Conservation (phyloP, 371 early-diverging fungal species). For the Mucor racemosus region DNA sequence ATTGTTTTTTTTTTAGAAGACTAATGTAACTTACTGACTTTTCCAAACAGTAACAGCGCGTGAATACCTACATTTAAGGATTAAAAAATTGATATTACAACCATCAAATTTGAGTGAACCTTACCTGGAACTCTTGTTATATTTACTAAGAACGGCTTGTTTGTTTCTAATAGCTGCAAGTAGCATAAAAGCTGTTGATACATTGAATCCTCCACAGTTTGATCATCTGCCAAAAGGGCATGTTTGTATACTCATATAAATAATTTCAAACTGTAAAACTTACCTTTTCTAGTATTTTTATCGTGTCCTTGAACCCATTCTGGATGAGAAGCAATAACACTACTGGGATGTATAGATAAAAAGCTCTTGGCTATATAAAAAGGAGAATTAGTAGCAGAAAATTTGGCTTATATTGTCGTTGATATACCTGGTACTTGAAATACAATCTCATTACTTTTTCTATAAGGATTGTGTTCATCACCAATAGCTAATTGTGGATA, state of each 20-base stretch:
- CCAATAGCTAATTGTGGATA: constrained; percentile 72
- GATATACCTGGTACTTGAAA: constrained; percentile 50
- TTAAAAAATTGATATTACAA: neutral
- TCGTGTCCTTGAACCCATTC: constrained; percentile 61
- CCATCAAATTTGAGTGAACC: neutral
- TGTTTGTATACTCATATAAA: neutral
- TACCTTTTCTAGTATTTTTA: constrained; percentile 48
- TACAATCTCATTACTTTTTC: constrained; percentile 62
- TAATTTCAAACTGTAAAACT: no score
- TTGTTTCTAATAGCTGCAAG: constrained; percentile 67
- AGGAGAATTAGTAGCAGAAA: no score
- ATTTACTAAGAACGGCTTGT: constrained; percentile 68
- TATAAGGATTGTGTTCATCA: constrained; percentile 64
- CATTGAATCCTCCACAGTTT: constrained; percentile 42
- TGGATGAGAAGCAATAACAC: constrained; percentile 60
- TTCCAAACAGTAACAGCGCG: constrained; percentile 41
- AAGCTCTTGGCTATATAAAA: constrained; percentile 47
- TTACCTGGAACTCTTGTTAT: constrained; percentile 61
- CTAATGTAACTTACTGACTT: constrained; percentile 34
- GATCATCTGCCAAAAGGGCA: constrained; percentile 36
- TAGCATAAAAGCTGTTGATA: constrained; percentile 63
- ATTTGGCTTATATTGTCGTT: no score
- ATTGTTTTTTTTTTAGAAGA: no score
- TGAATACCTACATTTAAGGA: constrained; percentile 48
- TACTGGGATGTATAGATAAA: constrained; percentile 66